Evolutionary conservation across 1,284 basidiomycete genomes (phyloP).

Genomic region (Gymnopus androsaceus): DNA sequence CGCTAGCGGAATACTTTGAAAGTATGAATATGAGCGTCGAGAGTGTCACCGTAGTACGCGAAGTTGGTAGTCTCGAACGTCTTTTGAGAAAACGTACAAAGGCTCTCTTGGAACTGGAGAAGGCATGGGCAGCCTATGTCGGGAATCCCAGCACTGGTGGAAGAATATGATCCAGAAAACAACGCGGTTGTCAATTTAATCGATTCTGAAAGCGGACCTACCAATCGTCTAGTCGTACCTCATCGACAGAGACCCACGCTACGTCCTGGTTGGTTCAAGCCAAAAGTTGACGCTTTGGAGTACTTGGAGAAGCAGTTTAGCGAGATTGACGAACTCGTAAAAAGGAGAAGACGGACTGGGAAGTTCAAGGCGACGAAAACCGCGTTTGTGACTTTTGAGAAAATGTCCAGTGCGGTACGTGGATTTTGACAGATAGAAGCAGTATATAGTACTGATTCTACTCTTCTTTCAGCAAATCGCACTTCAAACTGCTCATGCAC

Average conservation of each 20-base stretch:
- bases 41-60: conserved; percentile 86
- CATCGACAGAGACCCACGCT: conserved; percentile 72
- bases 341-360: conserved; percentile 60
- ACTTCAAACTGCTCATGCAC: conserved; percentile 81
- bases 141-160: conserved; percentile 88
- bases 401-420: conserved; percentile 87
- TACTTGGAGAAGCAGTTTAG: conserved; percentile 79
- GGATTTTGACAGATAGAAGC: background rate
- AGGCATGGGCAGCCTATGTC: conserved; percentile 86
- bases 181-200: conserved; percentile 40
- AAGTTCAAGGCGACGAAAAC: conserved; percentile 80
- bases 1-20: conserved; percentile 93
- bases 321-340: conserved; percentile 80
- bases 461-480: conserved; percentile 75
- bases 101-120: conserved; percentile 78
- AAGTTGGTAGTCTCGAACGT: conserved; percentile 73
- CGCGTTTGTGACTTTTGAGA: conserved; percentile 97
- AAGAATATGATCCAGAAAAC: conserved; percentile 70
- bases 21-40: conserved; percentile 80
- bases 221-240: conserved; percentile 68
- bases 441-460: background rate
- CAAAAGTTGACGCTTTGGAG: conserved; percentile 84
- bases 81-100: conserved; percentile 79
- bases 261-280: conserved; percentile 65
- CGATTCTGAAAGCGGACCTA: conserved; percentile 53